Evolutionary conservation across 2,329 filamentous ascomycete species (phyloP).

Genomic region (Helicocarpus griseus): DNA sequence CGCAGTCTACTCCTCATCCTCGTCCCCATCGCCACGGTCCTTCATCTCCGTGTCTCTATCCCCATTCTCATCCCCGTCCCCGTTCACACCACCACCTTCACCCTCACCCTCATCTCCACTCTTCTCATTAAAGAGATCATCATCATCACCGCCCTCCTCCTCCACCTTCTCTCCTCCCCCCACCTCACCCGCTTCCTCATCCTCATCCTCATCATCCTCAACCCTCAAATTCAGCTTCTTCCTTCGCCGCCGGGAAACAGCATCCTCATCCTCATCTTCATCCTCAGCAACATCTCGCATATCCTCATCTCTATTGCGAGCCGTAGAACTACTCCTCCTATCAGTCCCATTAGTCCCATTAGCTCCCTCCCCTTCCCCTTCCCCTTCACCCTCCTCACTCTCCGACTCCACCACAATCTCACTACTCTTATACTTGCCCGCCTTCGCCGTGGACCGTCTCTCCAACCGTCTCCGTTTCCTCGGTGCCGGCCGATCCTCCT

Average conservation of each 20-base stretch:
- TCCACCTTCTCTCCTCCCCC: constrained; percentile 26
- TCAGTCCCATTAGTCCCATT: neutral
- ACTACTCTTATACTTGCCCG: constrained; percentile 69
- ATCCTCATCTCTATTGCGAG: constrained; percentile 18
- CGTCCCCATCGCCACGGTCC: constrained; percentile 18
- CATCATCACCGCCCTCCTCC: constrained; percentile 21
- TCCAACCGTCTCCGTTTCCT: constrained; percentile 55
- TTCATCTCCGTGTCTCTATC: constrained; percentile 27
- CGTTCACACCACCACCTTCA: constrained; percentile 4
- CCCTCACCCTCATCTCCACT: constrained; percentile 17
- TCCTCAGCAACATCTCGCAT: constrained; percentile 22
- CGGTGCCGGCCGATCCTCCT: constrained; percentile 24
- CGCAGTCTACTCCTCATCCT: neutral
- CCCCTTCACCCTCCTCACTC: constrained; percentile 38
- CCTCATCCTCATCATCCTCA: constrained; percentile 32
- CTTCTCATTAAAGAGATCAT: constrained; percentile 29
- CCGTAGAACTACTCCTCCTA: neutral
- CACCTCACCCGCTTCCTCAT: constrained; percentile 39
- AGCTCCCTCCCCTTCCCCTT: constrained; percentile 22
- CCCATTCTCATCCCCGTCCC: constrained; percentile 18
- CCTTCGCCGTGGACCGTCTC: constrained; percentile 37
- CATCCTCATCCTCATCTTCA: constrained; percentile 38
- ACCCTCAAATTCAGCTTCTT: constrained; percentile 25
- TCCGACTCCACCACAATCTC: constrained; percentile 76
- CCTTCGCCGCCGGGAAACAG: constrained; percentile 24